Conservation (phyloP, 148 eudicot genomes). For the Rhododendron ferrugineum region DNA sequence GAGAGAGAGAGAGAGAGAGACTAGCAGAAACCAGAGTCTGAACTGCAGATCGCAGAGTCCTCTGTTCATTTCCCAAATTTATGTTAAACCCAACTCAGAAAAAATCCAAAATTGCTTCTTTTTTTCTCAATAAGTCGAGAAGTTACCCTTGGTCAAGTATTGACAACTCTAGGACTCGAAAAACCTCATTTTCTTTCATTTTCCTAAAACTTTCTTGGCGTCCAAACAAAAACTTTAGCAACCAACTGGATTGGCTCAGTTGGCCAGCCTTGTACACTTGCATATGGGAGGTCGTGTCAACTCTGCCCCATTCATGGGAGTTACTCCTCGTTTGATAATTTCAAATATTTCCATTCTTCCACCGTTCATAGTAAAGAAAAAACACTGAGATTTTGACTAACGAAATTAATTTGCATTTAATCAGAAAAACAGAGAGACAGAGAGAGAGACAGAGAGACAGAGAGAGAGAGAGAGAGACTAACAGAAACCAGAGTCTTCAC, state of each 20-base stretch:
- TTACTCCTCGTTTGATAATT: no score
- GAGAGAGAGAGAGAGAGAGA: neutral
- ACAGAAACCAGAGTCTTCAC: conserved; percentile 57
- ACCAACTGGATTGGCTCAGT: neutral
- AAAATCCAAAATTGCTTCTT: neutral
- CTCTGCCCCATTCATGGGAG: no score
- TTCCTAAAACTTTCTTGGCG: neutral
- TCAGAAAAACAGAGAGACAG: neutral
- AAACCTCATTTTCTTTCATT: neutral
- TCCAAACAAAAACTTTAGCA: neutral
- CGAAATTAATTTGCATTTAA: neutral
- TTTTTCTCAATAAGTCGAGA: no score
- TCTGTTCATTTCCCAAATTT: conserved; percentile 9
- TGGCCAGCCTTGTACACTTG: no score
- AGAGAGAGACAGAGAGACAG: neutral
- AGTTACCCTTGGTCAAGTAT: neutral
- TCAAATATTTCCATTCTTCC: neutral
- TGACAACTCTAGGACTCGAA: neutral
- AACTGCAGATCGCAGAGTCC: conserved; percentile 53
- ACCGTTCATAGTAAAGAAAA: no score
- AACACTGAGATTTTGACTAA: neutral
- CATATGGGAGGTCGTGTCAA: no score
- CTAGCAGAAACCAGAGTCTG: conserved; percentile 58
- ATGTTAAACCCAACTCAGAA: neutral
- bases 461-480: conserved; percentile 17